Conservation (phyloP, 495 filamentous ascomycete genomes). For the Neurospora sp. region DNA sequence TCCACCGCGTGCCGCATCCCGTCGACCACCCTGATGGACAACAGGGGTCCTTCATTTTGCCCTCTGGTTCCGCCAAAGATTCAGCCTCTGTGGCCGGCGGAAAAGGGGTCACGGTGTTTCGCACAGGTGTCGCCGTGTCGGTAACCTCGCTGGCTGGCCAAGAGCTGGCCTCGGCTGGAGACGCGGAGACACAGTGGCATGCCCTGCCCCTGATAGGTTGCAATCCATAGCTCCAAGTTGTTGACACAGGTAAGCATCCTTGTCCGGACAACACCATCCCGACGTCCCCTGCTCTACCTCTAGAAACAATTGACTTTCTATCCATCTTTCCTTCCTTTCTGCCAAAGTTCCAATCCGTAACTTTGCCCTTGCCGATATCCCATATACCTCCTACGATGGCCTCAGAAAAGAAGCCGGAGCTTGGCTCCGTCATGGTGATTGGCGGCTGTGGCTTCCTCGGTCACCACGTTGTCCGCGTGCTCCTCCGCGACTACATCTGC, state of each 20-base stretch:
- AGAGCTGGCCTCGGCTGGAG: not conserved
- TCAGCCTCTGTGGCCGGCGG: not conserved
- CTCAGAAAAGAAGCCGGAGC: conserved; percentile 27
- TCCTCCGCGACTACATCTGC: conserved; percentile 44
- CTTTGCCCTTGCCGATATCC: not conserved
- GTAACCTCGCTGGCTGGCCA: not conserved
- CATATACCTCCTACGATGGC: conserved; percentile 17
- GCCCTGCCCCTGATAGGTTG: not conserved
- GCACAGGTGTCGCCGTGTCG: not conserved
- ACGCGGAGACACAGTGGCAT: not conserved
- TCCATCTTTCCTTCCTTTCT: not conserved
- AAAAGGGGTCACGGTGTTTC: not conserved
- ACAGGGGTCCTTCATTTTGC: not conserved
- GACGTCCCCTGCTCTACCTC: not conserved
- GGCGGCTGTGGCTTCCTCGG: conserved; percentile 66
- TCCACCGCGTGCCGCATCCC: not conserved
- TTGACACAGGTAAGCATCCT: not conserved
- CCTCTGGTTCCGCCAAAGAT: not conserved
- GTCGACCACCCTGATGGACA: not conserved
- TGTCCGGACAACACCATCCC: not conserved
- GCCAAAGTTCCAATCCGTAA: not conserved
- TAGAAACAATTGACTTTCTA: not conserved
- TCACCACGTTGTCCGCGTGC: conserved; percentile 53
- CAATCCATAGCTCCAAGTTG: not conserved
- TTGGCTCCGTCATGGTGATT: conserved; percentile 53